A percentile compares a stretch with the other conserved stretches of the same genome.
Conservation (phyloP, 2,329 filamentous ascomycete species). For the Hymenoscyphus albidus region DNA sequence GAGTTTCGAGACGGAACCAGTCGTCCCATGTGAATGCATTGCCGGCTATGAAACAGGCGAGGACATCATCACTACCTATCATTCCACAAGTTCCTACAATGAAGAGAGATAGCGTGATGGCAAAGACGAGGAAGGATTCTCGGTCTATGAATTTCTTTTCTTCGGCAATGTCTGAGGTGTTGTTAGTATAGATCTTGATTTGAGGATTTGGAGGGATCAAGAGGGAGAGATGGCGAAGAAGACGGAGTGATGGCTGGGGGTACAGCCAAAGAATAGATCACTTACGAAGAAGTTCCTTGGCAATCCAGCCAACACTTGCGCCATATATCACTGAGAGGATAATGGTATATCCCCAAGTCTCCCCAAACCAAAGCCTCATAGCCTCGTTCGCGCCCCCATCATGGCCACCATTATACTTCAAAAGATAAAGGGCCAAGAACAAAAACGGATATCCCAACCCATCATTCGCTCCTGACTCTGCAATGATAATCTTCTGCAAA, state of each 20-base stretch:
- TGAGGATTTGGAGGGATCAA: neutral
- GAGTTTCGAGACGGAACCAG: conserved; percentile 86
- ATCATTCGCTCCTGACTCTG: conserved; percentile 83
- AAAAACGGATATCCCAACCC: conserved; percentile 79
- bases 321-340: conserved; percentile 76
- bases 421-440: conserved; percentile 77
- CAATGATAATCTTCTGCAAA: conserved; percentile 75
- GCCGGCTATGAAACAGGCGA: conserved; percentile 89
- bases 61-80: conserved; percentile 82
- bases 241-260: too few relatives aligned
- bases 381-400: conserved; percentile 60
- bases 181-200: neutral
- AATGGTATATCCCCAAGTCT: conserved; percentile 82
- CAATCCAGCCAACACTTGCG: conserved; percentile 71
- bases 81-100: conserved; percentile 88
- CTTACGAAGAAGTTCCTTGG: conserved; percentile 78
- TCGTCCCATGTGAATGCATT: conserved; percentile 92
- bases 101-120: conserved; percentile 76
- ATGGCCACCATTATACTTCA: conserved; percentile 65
- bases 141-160: conserved; percentile 61
- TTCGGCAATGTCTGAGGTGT: conserved; percentile 49
- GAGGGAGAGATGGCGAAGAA: neutral
- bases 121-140: conserved; percentile 50
- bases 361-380: conserved; percentile 77
- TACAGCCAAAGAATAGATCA: neutral